A percentile compares a stretch with the other conserved stretches of the same genome.
These are phyloP conservation scores for Verticillium klebahnii DNA, from an alignment of 2,329 filamentous ascomycete species.

Conservation along the genomic window DNA sequence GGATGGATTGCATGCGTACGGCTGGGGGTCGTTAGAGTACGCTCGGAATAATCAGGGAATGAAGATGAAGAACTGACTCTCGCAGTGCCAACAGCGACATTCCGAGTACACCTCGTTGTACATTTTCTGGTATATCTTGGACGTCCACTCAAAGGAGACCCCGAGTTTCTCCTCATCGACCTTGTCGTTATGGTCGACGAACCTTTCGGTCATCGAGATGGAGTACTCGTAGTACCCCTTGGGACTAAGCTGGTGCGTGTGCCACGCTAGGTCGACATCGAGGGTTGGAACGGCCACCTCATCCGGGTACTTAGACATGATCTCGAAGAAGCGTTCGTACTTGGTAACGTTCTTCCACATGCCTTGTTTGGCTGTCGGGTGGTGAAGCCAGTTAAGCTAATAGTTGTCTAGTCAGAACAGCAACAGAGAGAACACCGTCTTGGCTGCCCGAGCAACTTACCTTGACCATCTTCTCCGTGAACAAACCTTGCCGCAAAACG, in stretches of 20 bases:
- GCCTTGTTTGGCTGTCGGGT: conserved; percentile 52
- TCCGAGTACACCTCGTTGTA: conserved; percentile 63
- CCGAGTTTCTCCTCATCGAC: conserved; percentile 64
- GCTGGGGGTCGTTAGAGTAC: neutral
- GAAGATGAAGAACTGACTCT: conserved; percentile 35
- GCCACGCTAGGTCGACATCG: conserved; percentile 68
- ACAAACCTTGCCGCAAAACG: conserved; percentile 35
- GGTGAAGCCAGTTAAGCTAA: conserved; percentile 66
- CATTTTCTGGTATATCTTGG: conserved; percentile 56
- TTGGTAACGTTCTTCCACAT: conserved; percentile 57
- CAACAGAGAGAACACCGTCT: too few relatives aligned
- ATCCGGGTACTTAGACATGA: conserved; percentile 43
- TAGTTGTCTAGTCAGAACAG: neutral
- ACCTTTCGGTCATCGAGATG: conserved; percentile 37
- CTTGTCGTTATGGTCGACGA: conserved; percentile 81
- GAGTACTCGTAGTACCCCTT: conserved; percentile 55
- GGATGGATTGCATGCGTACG: neutral
- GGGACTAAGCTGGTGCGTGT: conserved; percentile 67
- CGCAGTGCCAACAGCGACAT: conserved; percentile 77
- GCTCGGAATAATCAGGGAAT: neutral
- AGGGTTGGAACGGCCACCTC: conserved; percentile 59
- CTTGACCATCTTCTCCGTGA: conserved; percentile 25
- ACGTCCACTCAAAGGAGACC: conserved; percentile 63
- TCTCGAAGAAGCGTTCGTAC: conserved; percentile 53
- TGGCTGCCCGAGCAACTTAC: neutral